Percentiles rank a stretch among this genome's conserved stretches.
Evolutionary conservation across 495 filamentous ascomycete species (phyloP).

Genomic region (Penicillium turbatum): DNA sequence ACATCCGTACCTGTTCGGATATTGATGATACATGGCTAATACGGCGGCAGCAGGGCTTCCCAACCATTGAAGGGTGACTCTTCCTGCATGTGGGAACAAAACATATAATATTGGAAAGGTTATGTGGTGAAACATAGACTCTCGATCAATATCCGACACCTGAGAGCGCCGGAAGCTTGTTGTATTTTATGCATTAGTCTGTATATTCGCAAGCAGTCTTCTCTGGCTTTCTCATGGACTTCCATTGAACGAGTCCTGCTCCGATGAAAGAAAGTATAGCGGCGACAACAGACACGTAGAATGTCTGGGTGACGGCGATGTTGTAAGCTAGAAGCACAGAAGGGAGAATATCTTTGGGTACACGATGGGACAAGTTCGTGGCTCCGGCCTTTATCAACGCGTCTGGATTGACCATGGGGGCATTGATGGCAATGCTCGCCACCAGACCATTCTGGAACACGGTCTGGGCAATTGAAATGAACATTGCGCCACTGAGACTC

Average conservation of each 20-base stretch:
- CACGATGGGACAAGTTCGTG: conserved; percentile 52
- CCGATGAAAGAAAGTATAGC: conserved; percentile 57
- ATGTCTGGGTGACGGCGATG: conserved; percentile 59
- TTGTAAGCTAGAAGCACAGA: conserved; percentile 68
- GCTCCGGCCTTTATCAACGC: conserved; percentile 61
- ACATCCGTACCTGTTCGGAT: too few species aligned
- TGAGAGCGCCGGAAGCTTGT: background rate
- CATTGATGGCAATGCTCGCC: conserved; percentile 45
- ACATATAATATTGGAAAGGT: too few species aligned
- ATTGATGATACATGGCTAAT: too few species aligned
- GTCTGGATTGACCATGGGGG: conserved; percentile 48
- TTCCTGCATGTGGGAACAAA: too few species aligned
- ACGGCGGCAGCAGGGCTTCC: too few species aligned
- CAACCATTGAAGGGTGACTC: too few species aligned
- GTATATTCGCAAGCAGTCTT: background rate
- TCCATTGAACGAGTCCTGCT: conserved; percentile 64
- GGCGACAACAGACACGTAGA: conserved; percentile 63
- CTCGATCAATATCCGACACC: background rate
- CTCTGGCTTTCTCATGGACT: conserved; percentile 52
- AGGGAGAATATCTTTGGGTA: conserved; percentile 45
- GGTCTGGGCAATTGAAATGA: conserved; percentile 71
- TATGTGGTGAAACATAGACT: too few species aligned
- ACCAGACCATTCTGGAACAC: conserved; percentile 71
- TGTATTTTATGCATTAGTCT: background rate
- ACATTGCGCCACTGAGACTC: conserved; percentile 67